Percentiles rank a stretch among this genome's conserved stretches.
Conservation (phyloP, 192 early-diverging fungal genomes). For the Podila clonocystis region DNA sequence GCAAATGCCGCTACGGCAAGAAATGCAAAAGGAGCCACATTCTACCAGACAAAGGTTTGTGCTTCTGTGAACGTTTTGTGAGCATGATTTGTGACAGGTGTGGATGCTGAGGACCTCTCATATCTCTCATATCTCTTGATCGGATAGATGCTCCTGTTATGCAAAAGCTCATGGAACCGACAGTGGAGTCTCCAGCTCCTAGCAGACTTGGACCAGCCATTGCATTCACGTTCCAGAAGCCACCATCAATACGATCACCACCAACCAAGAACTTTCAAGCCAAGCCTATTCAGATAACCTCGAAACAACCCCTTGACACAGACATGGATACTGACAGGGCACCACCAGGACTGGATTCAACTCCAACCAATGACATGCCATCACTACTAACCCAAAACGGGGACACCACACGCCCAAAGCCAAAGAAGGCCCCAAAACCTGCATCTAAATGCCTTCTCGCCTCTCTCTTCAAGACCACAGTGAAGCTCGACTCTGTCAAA, state of each 20-base stretch:
- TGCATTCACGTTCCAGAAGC: slow-evolving; percentile 24
- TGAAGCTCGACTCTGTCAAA: not conserved
- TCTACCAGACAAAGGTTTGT: slow-evolving; percentile 34
- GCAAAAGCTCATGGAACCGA: not conserved
- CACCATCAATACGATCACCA: slow-evolving; percentile 8
- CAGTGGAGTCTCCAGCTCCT: not conserved
- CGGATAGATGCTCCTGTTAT: slow-evolving; percentile 22
- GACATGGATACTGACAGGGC: not conserved
- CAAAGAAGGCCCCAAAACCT: slow-evolving; percentile 10
- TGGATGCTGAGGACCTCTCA: not conserved
- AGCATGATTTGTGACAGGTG: not conserved
- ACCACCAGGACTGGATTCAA: not conserved
- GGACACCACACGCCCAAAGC: not conserved
- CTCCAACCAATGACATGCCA: no score
- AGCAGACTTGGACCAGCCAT: slow-evolving; percentile 16
- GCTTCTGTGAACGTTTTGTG: not conserved
- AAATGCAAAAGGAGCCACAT: slow-evolving; percentile 49
- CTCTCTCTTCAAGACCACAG: slow-evolving; percentile 23
- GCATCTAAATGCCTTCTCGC: slow-evolving; percentile 13
- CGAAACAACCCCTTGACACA: not conserved
- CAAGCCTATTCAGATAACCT: not conserved
- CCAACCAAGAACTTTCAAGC: not conserved
- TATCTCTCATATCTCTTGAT: not conserved
- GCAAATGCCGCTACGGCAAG: slow-evolving; percentile 46
- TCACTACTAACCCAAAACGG: no score